A percentile compares a stretch with the other conserved stretches of the same genome.
Conservation (phyloP, 352 stramenopile genomes). For the Pythium aristosporum region DNA sequence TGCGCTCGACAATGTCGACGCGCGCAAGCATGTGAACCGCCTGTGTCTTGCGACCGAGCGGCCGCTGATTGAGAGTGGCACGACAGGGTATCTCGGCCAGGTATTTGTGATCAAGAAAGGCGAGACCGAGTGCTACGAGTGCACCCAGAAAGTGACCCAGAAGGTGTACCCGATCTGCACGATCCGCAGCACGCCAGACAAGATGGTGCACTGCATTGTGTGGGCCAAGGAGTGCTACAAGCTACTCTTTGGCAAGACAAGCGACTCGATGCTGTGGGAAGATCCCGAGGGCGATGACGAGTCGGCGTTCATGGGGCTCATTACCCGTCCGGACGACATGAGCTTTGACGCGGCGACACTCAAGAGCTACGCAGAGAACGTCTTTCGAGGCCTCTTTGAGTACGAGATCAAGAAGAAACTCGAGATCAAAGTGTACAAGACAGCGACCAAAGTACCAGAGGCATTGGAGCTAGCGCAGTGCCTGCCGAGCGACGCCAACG, state of each 20-base stretch:
- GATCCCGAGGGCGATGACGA: slow-evolving; percentile 75
- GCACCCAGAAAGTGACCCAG: slow-evolving; percentile 91
- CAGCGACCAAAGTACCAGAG: slow-evolving; percentile 87
- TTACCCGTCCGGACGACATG: slow-evolving; percentile 48
- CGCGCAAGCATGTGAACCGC: slow-evolving; percentile 98
- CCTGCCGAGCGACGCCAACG: slow-evolving; percentile 15
- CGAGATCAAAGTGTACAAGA: slow-evolving; percentile 97
- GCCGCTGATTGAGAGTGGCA: slow-evolving; percentile 97
- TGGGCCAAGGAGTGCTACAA: slow-evolving; percentile 95
- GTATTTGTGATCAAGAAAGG: slow-evolving; percentile 97
- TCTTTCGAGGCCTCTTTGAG: slow-evolving; percentile 92
- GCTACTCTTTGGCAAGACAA: slow-evolving; percentile 79
- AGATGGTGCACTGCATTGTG: slow-evolving; percentile 99
- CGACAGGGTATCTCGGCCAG: slow-evolving; percentile 98
- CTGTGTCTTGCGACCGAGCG: slow-evolving; percentile 92
- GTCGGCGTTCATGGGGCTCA: slow-evolving; percentile 82
- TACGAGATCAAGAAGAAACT: slow-evolving; percentile 96
- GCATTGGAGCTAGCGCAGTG: slow-evolving; percentile 66
- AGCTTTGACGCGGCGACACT: slow-evolving; percentile 43
- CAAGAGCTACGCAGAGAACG: slow-evolving; percentile 58
- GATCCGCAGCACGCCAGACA: slow-evolving; percentile 98
- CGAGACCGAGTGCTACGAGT: slow-evolving; percentile 99
- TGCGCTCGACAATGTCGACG: slow-evolving; percentile 99
- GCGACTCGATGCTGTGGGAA: slow-evolving; percentile 96
- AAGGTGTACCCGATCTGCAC: slow-evolving; percentile 99